Conservation (phyloP, 805 yeast genomes). For the Ogataea philodendri region DNA sequence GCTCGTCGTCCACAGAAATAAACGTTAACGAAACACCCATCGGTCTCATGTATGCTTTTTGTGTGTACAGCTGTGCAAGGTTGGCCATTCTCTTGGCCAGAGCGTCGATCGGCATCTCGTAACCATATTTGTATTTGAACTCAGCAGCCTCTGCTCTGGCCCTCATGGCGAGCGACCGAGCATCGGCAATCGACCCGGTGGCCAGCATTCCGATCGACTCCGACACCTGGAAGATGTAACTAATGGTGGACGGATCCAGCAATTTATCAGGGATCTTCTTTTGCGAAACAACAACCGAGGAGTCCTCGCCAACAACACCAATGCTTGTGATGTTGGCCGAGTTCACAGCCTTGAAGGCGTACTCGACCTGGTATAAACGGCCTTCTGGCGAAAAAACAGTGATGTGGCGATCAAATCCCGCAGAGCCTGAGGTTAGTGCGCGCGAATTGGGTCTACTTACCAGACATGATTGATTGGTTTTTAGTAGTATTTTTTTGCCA, state of each 20-base stretch:
- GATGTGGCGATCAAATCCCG: constrained; percentile 99
- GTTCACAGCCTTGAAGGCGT: constrained; percentile 96
- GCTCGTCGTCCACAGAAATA: constrained; percentile 82
- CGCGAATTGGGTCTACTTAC: constrained; percentile 24
- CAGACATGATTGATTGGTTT: constrained; percentile 26
- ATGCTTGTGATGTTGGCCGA: constrained; percentile 86
- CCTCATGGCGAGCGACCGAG: constrained; percentile 82
- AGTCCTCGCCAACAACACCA: constrained; percentile 83
- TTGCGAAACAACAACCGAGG: constrained; percentile 86
- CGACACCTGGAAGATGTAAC: constrained; percentile 82
- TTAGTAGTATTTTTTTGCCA: constrained; percentile 9
- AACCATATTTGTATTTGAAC: constrained; percentile 90
- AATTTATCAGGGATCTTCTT: constrained; percentile 96
- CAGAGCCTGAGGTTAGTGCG: constrained; percentile 48
- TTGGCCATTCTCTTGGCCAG: constrained; percentile 95
- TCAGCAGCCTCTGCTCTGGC: constrained; percentile 97
- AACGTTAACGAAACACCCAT: constrained; percentile 91
- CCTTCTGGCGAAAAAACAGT: constrained; percentile 99
- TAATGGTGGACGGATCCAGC: constrained; percentile 81
- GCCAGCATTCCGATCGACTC: constrained; percentile 83
- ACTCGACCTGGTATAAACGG: constrained; percentile 94
- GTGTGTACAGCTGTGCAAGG: constrained; percentile 91
- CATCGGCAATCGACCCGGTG: constrained; percentile 96
- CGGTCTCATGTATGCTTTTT: constrained; percentile 98
- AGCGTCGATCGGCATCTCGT: constrained; percentile 93